Base-by-base conservation (phyloP, 2,329 filamentous ascomycete genomes). In the Colletotrichum camelliae region DNA sequence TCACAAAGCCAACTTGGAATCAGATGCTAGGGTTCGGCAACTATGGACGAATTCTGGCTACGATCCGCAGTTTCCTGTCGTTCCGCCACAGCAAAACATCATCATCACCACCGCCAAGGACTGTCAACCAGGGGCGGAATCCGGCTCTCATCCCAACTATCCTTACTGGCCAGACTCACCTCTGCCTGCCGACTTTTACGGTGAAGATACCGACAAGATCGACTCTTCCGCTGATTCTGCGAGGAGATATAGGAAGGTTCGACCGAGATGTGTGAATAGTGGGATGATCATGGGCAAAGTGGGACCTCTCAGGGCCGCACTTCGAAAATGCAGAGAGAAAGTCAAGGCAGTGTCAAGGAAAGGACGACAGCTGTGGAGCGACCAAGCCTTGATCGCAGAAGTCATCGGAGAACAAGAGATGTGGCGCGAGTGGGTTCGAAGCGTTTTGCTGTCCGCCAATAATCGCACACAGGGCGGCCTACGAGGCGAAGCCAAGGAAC, bases 361-460 rank as follows among this genome's bases (percentile, higher is more conserved):
- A 5, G 84, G 81, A 2, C 80, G 83, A 1, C 84, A 85, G 71
- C 81, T 84, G 10, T 85, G 83, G 84, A 85, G 83, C 76, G 83
- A 85, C 52, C 84, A 86, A 65, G 83, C 84, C 0, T 81, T 86
- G 8, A 76, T 86, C 2, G 84, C 79, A 1, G 84, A 86, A 43
- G 82, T 85, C 18, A 81, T 85, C 7, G 84, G 83, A 12, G 84
- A 86, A 27, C 84, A 86, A 66, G 82, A 85, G 74, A 80, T 84
- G 37, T 85, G 82, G 81, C 82, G 84, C 2, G 78, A 80, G 37
- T 85, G 83, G 82, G 74, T 80, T 78, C 79, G 5, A 57, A 79
- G 79, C 7, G 60, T 78, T 24, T 75, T 85, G 1, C 79, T 76
- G 2, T 75, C 78, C 13, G 81, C 80, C 0, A 85, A 84, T 84